Conservation (phyloP, 768 basidiomycete species). For the Pisolithus marmoratus region DNA sequence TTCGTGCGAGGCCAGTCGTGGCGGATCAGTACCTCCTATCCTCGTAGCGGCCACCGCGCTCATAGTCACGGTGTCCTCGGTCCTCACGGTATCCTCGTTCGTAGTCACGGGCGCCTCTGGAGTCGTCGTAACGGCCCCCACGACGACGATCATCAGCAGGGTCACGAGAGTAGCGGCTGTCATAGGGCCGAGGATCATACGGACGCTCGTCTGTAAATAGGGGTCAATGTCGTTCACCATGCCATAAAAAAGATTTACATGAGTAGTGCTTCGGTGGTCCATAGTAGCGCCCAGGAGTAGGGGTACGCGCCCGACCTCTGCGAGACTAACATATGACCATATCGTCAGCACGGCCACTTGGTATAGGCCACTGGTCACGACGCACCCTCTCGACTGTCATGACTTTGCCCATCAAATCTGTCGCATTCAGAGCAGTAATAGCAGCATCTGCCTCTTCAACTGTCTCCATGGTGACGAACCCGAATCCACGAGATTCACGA, state of each 20-base stretch:
- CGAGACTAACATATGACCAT: slow-evolving; percentile 52
- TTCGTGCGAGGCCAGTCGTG: slow-evolving; percentile 1
- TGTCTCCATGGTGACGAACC: slow-evolving; percentile 86
- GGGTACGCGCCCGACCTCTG: slow-evolving; percentile 82
- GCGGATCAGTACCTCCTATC: slow-evolving; percentile 8
- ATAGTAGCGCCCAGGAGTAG: slow-evolving; percentile 93
- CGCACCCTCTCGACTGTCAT: slow-evolving; percentile 84
- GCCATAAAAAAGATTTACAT: slow-evolving; percentile 33
- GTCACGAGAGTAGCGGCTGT: slow-evolving; percentile 76
- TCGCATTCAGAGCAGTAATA: slow-evolving; percentile 75
- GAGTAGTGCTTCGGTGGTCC: slow-evolving; percentile 83
- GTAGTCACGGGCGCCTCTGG: slow-evolving; percentile 39
- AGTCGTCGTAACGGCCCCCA: slow-evolving; percentile 39
- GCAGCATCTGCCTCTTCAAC: slow-evolving; percentile 89
- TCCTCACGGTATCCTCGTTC: slow-evolving; percentile 27
- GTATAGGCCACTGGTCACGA: background rate
- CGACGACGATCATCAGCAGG: slow-evolving; percentile 42
- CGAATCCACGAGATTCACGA: slow-evolving; percentile 71
- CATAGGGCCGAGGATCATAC: slow-evolving; percentile 90
- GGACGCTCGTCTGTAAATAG: slow-evolving; percentile 62
- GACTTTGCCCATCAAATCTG: slow-evolving; percentile 82
- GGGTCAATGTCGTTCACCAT: background rate
- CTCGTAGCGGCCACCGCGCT: slow-evolving; percentile 30
- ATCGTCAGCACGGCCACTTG: background rate
- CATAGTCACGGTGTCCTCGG: slow-evolving; percentile 36